Base-by-base conservation (phyloP, 306 rosid species). In the Begonia fuchsioides region DNA sequence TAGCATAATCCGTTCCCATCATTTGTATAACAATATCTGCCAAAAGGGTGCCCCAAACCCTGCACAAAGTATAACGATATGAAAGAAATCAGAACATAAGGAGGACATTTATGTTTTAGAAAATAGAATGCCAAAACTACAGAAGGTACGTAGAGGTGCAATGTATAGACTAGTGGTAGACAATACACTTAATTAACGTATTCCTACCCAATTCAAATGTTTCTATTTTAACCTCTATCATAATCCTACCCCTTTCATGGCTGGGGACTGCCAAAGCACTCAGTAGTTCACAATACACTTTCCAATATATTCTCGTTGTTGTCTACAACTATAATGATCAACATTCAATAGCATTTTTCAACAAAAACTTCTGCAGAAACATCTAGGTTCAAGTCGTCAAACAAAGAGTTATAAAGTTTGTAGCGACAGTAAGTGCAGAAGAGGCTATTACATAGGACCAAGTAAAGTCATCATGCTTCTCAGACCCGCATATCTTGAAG, bases 1-100 rank as follows among this genome's bases (percentile, higher is more conserved):
- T 76, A 57, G 93, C 83, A 76, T 81, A 84, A 81, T 88, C 95
- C 32, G 93, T 88, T 70, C 97, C 95, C 39, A 88, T 75, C 95
- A 84, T 88, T 65, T 88, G 95, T 67, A 88, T 88, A 65, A 88
- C 93, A 47, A 88, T 62, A 67, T 88, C 97, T 12, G 95, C 95
- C 65, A 88, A 58, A 68, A 88, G 68, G 62, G 95, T 88, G 57
- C 93, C 95, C 95, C 95, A 84, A 32, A 88, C 82, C 81, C 94
- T 88, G 74, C 62, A 63, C 47, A 65, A 65, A 46, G 54, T 35
- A 17, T 54, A 56, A 57, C 5, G 53, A 47, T 56, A 17, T 65
- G 38, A 47, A 52, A 64, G 32, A 56, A 8, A 16, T 68, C 64
- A 69, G 52, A 15, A 52, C 43, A 13, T 38, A 39, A n/a, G n/a